Evolutionary conservation across 1,284 basidiomycete species (phyloP).

Genomic region (Veloporphyrellus conicus): DNA sequence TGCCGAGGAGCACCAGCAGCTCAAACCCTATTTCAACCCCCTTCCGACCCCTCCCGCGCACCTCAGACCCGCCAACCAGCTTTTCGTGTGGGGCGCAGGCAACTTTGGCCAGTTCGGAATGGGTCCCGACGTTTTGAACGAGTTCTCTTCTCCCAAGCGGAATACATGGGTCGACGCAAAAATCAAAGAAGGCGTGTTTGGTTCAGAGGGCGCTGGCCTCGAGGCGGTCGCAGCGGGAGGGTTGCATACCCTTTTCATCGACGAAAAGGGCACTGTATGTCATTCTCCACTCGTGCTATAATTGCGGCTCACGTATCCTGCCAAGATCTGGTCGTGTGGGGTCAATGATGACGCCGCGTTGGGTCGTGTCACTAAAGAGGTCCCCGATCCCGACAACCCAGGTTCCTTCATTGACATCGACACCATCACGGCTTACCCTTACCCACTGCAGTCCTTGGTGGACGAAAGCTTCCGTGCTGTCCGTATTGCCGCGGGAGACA

Average conservation of each 20-base stretch:
- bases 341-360: constrained; percentile 91
- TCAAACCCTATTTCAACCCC: constrained; percentile 56
- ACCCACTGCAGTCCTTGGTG: constrained; percentile 66
- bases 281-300: constrained; percentile 4
- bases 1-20: constrained; percentile 33
- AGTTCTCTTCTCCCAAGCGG: constrained; percentile 68
- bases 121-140: constrained; percentile 65
- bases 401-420: constrained; percentile 65
- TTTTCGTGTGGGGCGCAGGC: constrained; percentile 84
- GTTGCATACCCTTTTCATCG: constrained; percentile 80
- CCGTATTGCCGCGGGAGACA: constrained; percentile 79
- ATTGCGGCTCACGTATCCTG: constrained; percentile 5
- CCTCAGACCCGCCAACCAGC: constrained; percentile 52
- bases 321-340: constrained; percentile 80
- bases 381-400: constrained; percentile 64
- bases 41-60: constrained; percentile 52
- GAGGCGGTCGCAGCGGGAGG: constrained; percentile 77
- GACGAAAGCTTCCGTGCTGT: constrained; percentile 81
- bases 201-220: constrained; percentile 67
- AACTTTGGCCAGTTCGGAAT: constrained; percentile 88
- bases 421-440: constrained; percentile 72
- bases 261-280: constrained; percentile 79
- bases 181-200: constrained; percentile 62
- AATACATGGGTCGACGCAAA: constrained; percentile 62
- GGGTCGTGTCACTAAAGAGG: constrained; percentile 73